These are phyloP conservation scores for Mycena galericulata DNA, from an alignment of 768 basidiomycete genomes.

Conservation along the genomic window DNA sequence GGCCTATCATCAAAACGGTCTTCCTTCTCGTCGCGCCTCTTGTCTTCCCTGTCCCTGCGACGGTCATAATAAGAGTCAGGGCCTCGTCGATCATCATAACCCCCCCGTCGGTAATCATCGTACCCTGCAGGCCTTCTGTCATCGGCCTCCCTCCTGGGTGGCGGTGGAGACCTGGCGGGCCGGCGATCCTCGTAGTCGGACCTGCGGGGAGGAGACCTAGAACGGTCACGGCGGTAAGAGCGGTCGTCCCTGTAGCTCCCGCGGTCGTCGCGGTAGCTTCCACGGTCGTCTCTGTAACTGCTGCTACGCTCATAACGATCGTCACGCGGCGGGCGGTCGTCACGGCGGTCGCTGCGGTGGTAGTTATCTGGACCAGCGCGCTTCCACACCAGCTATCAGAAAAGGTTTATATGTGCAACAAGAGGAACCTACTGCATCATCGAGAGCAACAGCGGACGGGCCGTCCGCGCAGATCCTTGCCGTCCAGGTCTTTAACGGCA, in stretches of 20 bases:
- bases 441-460: conserved; percentile 78
- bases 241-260: conserved; percentile 58
- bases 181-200: conserved; percentile 63
- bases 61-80: conserved; percentile 92
- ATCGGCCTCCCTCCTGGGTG: conserved; percentile 76
- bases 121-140: conserved; percentile 92
- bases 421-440: conserved; percentile 64
- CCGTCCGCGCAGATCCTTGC: conserved; percentile 88
- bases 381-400: conserved; percentile 50
- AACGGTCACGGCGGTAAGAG: conserved; percentile 79
- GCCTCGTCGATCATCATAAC: conserved; percentile 84
- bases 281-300: conserved; percentile 63
- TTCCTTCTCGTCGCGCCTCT: conserved; percentile 87
- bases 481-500: conserved; percentile 89
- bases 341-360: conserved; percentile 79
- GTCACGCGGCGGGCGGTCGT: conserved; percentile 64
- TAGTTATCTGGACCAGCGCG: conserved; percentile 80
- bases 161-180: conserved; percentile 47
- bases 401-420: not conserved
- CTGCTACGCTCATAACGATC: conserved; percentile 74
- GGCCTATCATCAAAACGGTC: conserved; percentile 83
- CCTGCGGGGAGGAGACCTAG: conserved; percentile 83
- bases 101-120: conserved; percentile 89
- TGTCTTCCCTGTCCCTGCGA: conserved; percentile 86
- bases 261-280: conserved; percentile 56